Conservation (phyloP, 345 rosid genomes). For the Populus simonii region DNA sequence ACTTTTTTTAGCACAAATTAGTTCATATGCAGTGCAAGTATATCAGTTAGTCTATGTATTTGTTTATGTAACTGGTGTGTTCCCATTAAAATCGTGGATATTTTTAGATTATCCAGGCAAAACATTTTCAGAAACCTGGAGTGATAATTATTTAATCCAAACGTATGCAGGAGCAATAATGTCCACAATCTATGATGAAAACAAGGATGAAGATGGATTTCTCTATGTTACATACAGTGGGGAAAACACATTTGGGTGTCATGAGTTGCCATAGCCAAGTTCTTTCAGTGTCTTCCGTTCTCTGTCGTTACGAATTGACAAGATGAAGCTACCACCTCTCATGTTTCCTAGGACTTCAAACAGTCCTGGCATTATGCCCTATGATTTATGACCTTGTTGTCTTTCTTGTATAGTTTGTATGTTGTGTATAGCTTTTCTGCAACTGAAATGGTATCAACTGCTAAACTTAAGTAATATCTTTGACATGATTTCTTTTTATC, state of each 20-base stretch:
- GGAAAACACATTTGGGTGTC: conserved; percentile 70
- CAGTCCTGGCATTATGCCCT: conserved; percentile 2
- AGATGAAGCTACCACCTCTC: not conserved
- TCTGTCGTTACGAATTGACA: not conserved
- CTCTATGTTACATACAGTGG: conserved; percentile 83
- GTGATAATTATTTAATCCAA: not conserved
- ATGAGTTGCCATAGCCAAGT: conserved; percentile 1
- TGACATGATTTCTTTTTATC: not conserved
- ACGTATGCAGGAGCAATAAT: conserved; percentile 52
- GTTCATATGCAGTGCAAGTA: not conserved
- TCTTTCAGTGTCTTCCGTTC: not conserved
- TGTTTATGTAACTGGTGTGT: not conserved
- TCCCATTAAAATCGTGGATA: not conserved
- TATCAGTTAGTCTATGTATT: not conserved
- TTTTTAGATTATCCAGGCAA: not conserved
- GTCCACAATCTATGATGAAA: conserved; percentile 77
- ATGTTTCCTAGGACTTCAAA: not conserved
- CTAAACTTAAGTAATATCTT: not conserved
- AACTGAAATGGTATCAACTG: conserved; percentile 2
- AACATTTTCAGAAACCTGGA: not conserved
- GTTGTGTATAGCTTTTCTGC: conserved; percentile 12
- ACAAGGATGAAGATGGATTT: conserved; percentile 82
- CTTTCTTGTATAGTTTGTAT: conserved; percentile 11
- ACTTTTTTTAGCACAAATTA: not conserved
- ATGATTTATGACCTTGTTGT: not conserved